Conservation (phyloP, 805 yeast genomes). For the Ogataea pilisensis region DNA sequence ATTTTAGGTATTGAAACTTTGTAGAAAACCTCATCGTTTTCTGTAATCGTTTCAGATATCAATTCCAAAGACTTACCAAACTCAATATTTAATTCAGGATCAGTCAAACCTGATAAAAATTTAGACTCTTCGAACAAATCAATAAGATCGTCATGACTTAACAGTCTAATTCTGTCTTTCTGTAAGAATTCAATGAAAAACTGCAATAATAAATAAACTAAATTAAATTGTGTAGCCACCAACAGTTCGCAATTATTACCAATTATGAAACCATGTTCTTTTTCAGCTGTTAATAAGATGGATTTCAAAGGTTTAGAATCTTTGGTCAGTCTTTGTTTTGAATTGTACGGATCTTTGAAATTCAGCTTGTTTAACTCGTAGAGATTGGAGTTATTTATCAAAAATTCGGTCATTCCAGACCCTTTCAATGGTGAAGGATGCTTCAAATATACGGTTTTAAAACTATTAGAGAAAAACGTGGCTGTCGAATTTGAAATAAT, state of each 20-base stretch:
- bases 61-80: conserved; percentile 25
- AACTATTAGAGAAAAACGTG: not conserved
- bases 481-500: conserved; percentile 15
- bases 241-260: conserved; percentile 37
- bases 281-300: conserved; percentile 24
- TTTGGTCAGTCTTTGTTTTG: conserved; percentile 25
- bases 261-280: conserved; percentile 33
- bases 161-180: conserved; percentile 28
- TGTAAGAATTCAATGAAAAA: conserved; percentile 29
- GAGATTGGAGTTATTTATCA: conserved; percentile 20
- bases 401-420: conserved; percentile 10
- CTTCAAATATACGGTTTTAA: conserved; percentile 11
- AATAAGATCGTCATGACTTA: conserved; percentile 41
- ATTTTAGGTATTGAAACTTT: conserved; percentile 40
- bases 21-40: conserved; percentile 42
- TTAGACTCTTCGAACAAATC: conserved; percentile 28
- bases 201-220: conserved; percentile 36
- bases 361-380: conserved; percentile 39
- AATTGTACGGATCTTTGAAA: conserved; percentile 33
- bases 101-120: conserved; percentile 15
- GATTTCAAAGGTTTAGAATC: conserved; percentile 39
- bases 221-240: conserved; percentile 38
- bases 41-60: conserved; percentile 39
- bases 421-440: conserved; percentile 10
- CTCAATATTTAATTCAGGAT: conserved; percentile 24